Percentiles rank a stretch among this genome's conserved stretches.
These are phyloP conservation scores for Hypoxylon sp. DNA, from an alignment of 2,329 filamentous ascomycete species.

Conservation along the genomic window DNA sequence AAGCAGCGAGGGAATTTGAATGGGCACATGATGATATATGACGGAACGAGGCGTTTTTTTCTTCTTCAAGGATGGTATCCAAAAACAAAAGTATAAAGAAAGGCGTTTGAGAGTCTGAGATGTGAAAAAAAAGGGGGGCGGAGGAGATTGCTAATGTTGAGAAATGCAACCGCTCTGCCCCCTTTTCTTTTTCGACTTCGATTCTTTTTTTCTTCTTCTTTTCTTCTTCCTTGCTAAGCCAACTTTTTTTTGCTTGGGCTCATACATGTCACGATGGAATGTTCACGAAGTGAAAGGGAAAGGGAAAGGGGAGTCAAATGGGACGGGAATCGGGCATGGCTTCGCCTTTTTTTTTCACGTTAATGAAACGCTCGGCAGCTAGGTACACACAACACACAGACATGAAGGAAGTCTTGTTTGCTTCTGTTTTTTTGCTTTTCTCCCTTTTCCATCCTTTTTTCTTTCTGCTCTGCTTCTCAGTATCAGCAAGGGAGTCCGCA, in stretches of 20 bases:
- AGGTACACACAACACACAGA: constrained; percentile 1
- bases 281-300: constrained; percentile 1
- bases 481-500: neutral
- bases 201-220: constrained; percentile 2
- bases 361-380: constrained; percentile 1
- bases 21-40: constrained; percentile 35
- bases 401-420: neutral
- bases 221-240: no score
- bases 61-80: constrained; percentile 17
- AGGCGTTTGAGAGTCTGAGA: constrained; percentile 25
- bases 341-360: constrained; percentile 6
- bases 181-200: neutral
- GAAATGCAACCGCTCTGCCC: no score
- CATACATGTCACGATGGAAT: constrained; percentile 30
- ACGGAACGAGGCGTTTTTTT: constrained; percentile 35
- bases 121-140: neutral
- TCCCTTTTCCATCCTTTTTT: neutral
- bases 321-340: constrained; percentile 2
- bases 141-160: no score
- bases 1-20: neutral
- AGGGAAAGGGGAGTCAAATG: constrained; percentile 2
- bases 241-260: neutral
- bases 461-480: neutral
- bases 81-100: constrained; percentile 33
- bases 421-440: neutral